Conservation (phyloP, 176 grass and related monocot species). For the Saccharum officinarum region DNA sequence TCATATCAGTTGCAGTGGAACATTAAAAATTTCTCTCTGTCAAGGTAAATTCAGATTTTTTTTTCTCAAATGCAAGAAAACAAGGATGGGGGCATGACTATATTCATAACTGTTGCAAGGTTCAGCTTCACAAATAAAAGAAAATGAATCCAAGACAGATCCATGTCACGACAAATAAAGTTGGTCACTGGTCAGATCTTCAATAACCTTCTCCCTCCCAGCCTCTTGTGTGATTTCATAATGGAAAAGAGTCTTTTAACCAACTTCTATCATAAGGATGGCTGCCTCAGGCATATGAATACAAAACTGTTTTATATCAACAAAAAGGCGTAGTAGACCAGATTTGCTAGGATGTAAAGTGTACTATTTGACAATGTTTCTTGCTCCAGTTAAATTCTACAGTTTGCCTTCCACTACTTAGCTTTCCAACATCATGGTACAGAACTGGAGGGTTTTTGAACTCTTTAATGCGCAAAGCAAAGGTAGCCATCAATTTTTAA, state of each 20-base stretch:
- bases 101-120: not conserved
- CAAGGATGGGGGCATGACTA: not conserved
- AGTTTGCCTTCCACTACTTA: not conserved
- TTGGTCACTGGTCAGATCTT: constrained; percentile 1
- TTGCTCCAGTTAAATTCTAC: constrained; percentile 20
- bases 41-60: not conserved
- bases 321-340: not conserved
- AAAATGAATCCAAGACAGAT: constrained; percentile 7
- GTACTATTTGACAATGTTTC: not conserved
- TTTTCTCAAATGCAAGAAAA: not conserved
- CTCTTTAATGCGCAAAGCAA: not conserved
- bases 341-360: not conserved
- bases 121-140: constrained; percentile 20
- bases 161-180: constrained; percentile 16
- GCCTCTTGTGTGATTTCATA: not conserved
- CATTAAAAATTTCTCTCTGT: too few species aligned
- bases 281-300: not conserved
- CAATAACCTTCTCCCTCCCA: not conserved
- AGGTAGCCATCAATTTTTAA: constrained; percentile 5
- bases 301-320: not conserved
- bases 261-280: not conserved
- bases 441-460: not conserved
- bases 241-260: not conserved
- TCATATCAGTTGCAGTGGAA: constrained; percentile 25
- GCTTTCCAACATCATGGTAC: not conserved